Evolutionary conservation across 805 yeast species (phyloP).

Genomic region (Clavispora carvajalis): DNA sequence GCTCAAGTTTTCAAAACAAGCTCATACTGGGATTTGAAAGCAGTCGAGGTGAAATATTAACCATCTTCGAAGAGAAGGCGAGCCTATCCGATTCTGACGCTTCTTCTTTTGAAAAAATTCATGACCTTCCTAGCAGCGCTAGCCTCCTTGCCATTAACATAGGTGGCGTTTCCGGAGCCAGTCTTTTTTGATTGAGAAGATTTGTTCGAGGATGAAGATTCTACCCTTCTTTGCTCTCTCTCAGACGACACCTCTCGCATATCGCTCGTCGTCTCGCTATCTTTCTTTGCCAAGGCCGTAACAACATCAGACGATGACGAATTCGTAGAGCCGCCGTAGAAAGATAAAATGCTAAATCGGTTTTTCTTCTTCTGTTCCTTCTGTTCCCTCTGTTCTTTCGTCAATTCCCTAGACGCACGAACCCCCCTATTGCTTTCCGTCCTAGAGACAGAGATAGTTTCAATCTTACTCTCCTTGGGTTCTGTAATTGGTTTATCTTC

Average conservation of each 20-base stretch:
- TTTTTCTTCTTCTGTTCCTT: slow-evolving; percentile 31
- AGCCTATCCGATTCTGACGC: slow-evolving; percentile 13
- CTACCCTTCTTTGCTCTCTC: slow-evolving; percentile 21
- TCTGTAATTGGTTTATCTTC: slow-evolving; percentile 31
- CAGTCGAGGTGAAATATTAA: background rate
- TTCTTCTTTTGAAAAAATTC: slow-evolving; percentile 17
- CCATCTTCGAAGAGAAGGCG: background rate
- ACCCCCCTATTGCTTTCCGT: slow-evolving; percentile 15
- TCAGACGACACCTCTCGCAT: no score
- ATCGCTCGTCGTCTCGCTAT: slow-evolving; percentile 1
- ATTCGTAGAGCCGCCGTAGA: slow-evolving; percentile 32
- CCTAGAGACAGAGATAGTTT: background rate
- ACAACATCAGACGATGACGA: slow-evolving; percentile 11
- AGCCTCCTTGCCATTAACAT: slow-evolving; percentile 46
- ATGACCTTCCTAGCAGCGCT: slow-evolving; percentile 56
- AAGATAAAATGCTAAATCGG: slow-evolving; percentile 39
- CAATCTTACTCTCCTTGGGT: background rate
- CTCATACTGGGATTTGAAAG: background rate
- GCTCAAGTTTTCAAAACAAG: background rate
- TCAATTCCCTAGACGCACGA: slow-evolving; percentile 7
- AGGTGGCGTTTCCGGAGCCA: slow-evolving; percentile 15
- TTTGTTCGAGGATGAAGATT: slow-evolving; percentile 25
- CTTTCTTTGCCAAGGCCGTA: background rate
- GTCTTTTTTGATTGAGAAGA: slow-evolving; percentile 20
- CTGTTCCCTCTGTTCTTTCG: slow-evolving; percentile 19